Evolutionary conservation across 352 stramenopile genomes (phyloP), one percentile per base, ranked within the genome.

Genomic region (Phytophthora sansomeana): DNA sequence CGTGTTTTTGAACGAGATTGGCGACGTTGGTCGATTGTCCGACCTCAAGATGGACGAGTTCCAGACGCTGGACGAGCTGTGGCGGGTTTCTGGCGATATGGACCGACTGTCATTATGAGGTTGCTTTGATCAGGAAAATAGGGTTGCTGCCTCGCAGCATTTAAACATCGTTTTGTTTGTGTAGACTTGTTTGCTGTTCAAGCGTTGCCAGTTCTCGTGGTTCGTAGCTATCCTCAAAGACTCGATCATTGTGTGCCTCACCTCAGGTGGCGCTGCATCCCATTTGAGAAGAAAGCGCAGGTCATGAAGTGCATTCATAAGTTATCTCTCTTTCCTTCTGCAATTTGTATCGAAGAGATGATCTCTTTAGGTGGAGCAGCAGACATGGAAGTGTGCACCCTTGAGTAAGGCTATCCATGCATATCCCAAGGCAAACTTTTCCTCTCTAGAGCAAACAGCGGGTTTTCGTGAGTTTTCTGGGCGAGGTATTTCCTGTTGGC

Each of bases 1-100:
- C 32, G 82, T 90, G 46, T 94, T 94, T 60, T 69, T 94, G 56
- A 91, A 91, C 58, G 82, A 90, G 64, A 91, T 90, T 58, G 83
- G 84, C 13, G 86, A 94, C 53, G 80, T 94, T 17, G 82, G 82
- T 2, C 83, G 86, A 29, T 81, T 94, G 48, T 94, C 86, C 33
- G 86, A 94, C 70, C 79, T 94, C 52, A 94, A 92, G 71, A 90
- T 94, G 83, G 85, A 92, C 57, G 86, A 92, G 51, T 92, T 94
- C 60, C 83, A 92, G 66, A 89, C 79, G 49, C 77, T 94, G 42
- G 83, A 92, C 26, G 84, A 91, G 65, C 73, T 94, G 47, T 94
- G 86, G 86, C 83, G 86, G 38, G 86, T 94, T 50, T 94, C 86
- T n/a, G 85, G 81, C 52, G 86, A 94, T 53, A 92, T 94, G 86